A percentile compares a stretch with the other conserved stretches of the same genome.
These are phyloP conservation scores for Urtica urens DNA, from an alignment of 306 rosid species.

Conservation along the genomic window DNA sequence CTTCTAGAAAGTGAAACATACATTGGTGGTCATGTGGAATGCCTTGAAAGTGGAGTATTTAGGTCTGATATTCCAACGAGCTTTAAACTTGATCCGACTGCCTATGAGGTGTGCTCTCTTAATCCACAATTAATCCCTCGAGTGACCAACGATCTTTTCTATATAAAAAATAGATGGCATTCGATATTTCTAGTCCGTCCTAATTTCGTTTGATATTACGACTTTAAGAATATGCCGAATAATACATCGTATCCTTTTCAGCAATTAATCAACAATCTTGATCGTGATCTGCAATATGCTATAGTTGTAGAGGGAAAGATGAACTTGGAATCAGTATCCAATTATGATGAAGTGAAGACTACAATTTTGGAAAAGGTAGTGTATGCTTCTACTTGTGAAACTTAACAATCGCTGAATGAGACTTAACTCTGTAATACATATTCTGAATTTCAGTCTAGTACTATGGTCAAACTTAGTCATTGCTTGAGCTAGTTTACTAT, in stretches of 20 bases:
- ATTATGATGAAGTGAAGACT: slow-evolving; percentile 80
- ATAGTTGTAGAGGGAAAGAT: slow-evolving; percentile 85
- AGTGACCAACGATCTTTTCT: slow-evolving; percentile 7
- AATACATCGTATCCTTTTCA: slow-evolving; percentile 28
- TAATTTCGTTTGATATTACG: background rate
- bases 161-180: background rate
- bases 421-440: slow-evolving; percentile 5
- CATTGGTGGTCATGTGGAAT: slow-evolving; percentile 97
- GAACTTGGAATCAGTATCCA: slow-evolving; percentile 68
- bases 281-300: slow-evolving; percentile 94
- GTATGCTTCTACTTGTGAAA: slow-evolving; percentile 8
- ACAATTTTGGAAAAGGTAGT: slow-evolving; percentile 81
- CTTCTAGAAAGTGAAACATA: slow-evolving; percentile 98
- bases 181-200: no score
- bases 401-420: slow-evolving; percentile 1
- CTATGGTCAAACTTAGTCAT: background rate
- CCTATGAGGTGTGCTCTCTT: slow-evolving; percentile 56
- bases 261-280: slow-evolving; percentile 77
- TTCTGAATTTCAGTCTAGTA: slow-evolving; percentile 5
- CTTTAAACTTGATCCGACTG: slow-evolving; percentile 76
- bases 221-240: slow-evolving; percentile 18
- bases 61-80: slow-evolving; percentile 90
- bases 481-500: background rate
- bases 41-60: slow-evolving; percentile 98
- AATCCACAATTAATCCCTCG: slow-evolving; percentile 5